These are phyloP conservation scores for Trichoderma polysporum DNA, from an alignment of 2,329 filamentous ascomycete species.

Conservation along the genomic window DNA sequence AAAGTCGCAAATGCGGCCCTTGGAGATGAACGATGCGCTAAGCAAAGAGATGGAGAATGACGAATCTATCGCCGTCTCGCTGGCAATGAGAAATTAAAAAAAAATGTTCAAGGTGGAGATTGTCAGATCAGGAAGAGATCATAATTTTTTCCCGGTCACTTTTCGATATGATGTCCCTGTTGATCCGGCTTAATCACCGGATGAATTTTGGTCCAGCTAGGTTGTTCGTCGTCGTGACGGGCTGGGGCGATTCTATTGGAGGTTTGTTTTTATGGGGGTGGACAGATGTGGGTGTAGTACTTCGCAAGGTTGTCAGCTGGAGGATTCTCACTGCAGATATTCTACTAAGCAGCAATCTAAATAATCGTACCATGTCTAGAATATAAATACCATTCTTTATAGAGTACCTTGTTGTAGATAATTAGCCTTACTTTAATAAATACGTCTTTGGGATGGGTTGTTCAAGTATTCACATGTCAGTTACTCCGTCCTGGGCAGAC, in stretches of 20 bases:
- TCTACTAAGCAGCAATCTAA: neutral
- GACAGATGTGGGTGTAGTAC: too few species aligned
- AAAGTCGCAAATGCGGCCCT: neutral
- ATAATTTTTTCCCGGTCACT: neutral
- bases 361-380: neutral
- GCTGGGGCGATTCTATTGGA: conserved; percentile 19
- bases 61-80: neutral
- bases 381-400: neutral
- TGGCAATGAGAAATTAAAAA: neutral
- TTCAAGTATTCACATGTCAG: neutral
- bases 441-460: neutral
- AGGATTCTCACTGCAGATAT: neutral
- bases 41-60: neutral
- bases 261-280: neutral
- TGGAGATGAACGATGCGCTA: neutral
- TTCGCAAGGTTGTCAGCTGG: neutral
- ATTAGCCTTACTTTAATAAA: neutral
- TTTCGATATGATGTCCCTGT: conserved; percentile 6
- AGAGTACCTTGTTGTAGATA: neutral
- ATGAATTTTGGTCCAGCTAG: conserved; percentile 5
- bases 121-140: neutral
- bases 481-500: neutral
- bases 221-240: conserved; percentile 11
- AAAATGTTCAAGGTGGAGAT: neutral
- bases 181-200: conserved; percentile 18